Base-by-base conservation (phyloP, 768 basidiomycete genomes). In the Leccinellum albellum region DNA sequence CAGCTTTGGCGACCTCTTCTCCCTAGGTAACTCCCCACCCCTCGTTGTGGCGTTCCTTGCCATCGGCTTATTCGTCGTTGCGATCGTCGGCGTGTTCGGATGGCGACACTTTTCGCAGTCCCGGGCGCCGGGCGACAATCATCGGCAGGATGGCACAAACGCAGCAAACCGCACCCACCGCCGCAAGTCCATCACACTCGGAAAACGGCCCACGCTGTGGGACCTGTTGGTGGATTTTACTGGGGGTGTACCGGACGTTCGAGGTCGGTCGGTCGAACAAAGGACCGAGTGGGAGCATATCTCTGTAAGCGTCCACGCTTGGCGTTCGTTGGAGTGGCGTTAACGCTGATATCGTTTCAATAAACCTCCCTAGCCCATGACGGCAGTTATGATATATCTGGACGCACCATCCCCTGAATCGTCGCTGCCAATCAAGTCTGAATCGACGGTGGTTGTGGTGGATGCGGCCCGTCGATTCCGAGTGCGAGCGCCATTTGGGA, bases 41-140 rank as follows among this genome's bases (percentile, higher is more conserved):
- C 74, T 86, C 60, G 80, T 87, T 47, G 74, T 86, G 35, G 82
- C 80, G 2, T 82, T 85, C 63, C 70, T 87, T 24, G 79, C 81
- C n/a, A 77, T 84, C 28, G 82, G 81, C 4, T 63, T 87, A 17
- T 82, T 86, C 60, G 68, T 72, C 20, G 67, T 76, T n/a, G 75
- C 75, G 0, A 78, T 85, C 74, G 56, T 81, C 12, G 69, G 75
- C 9, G 74, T 82, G 32, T 78, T 83, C 47, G 78, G 76, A 13
- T 81, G 79, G 77, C 68, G 76, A 57, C 70, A 75, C 50, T 50
- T 76, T 10, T 4, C 46, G n/a, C 59, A n/a, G 5, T 46, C 51
- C 67, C 74, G 53, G 54, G 31, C 23, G 24, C 4, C 32, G 14
- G 58, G 2, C 3, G 8, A 0, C 44, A 4, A 48, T 28, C 28